These are phyloP conservation scores for Aspergillus hiratsukae DNA, from an alignment of 2,329 filamentous ascomycete genomes.

Conservation along the genomic window DNA sequence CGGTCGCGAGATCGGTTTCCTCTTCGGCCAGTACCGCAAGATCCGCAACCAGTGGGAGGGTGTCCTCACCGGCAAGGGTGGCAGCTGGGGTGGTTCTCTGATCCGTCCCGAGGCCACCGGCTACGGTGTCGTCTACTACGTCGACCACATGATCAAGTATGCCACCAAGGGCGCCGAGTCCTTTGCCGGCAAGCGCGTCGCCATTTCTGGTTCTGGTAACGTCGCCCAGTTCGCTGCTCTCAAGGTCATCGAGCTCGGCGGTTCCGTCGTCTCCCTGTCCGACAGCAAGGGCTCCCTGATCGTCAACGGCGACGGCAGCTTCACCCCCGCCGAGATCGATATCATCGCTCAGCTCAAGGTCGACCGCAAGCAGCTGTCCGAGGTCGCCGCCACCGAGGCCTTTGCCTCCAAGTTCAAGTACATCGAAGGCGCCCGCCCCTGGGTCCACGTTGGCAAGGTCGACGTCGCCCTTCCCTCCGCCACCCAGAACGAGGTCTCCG, in stretches of 20 bases:
- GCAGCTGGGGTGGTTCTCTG: conserved; percentile 84
- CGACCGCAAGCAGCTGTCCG: conserved; percentile 74
- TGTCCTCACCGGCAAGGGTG: conserved; percentile 92
- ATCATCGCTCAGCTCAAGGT: conserved; percentile 83
- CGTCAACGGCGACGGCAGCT: conserved; percentile 61
- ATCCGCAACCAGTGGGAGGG: conserved; percentile 90
- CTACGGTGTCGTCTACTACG: conserved; percentile 94
- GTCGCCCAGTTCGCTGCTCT: conserved; percentile 96
- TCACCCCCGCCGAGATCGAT: conserved; percentile 75
- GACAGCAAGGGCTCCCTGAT: conserved; percentile 85
- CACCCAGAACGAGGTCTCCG: conserved; percentile 95
- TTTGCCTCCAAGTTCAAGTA: conserved; percentile 71
- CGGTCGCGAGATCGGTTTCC: conserved; percentile 85
- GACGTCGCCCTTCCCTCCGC: conserved; percentile 90
- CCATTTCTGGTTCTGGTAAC: conserved; percentile 95
- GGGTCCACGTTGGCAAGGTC: conserved; percentile 83
- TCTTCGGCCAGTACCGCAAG: conserved; percentile 91
- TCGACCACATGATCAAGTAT: conserved; percentile 91
- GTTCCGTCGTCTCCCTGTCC: conserved; percentile 84
- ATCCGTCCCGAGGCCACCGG: conserved; percentile 97
- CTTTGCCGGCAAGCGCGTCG: conserved; percentile 87
- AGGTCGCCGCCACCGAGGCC: conserved; percentile 55
- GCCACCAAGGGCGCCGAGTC: conserved; percentile 71
- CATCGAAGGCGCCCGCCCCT: conserved; percentile 80
- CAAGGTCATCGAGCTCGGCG: conserved; percentile 94